Conservation (phyloP, 768 basidiomycete species). For the Rhizopogon vulgaris region DNA sequence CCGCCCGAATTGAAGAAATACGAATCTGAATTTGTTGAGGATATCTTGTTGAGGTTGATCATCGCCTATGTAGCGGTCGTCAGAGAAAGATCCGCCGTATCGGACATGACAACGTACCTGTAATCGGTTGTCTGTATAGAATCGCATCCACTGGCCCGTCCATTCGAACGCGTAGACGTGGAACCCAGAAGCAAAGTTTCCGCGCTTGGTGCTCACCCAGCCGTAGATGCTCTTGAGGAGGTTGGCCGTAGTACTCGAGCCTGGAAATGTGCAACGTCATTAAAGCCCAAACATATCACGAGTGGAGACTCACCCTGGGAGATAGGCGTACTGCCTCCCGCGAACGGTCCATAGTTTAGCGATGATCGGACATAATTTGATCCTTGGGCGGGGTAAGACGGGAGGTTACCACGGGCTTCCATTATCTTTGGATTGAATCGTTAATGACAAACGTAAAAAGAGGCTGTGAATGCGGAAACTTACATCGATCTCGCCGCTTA, state of each 20-base stretch:
- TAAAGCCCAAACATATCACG: background rate
- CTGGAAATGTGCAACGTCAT: background rate
- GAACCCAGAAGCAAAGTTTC: slow-evolving; percentile 41
- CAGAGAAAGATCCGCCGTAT: background rate
- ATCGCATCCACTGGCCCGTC: slow-evolving; percentile 49
- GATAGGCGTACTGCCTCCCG: slow-evolving; percentile 26
- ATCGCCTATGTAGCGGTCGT: slow-evolving; percentile 28
- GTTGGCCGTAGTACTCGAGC: slow-evolving; percentile 6
- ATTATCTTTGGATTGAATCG: slow-evolving; percentile 33
- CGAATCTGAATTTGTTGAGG: slow-evolving; percentile 34
- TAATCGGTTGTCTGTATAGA: slow-evolving; percentile 48
- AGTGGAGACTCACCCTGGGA: slow-evolving; percentile 15
- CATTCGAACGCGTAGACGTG: slow-evolving; percentile 56
- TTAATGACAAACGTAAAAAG: background rate
- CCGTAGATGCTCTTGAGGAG: slow-evolving; percentile 33
- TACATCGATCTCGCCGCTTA: slow-evolving; percentile 55
- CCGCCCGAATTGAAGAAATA: slow-evolving; percentile 47
- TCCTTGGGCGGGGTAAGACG: slow-evolving; percentile 37
- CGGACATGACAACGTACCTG: slow-evolving; percentile 1
- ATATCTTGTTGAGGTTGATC: slow-evolving; percentile 40
- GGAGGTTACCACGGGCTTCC: slow-evolving; percentile 47
- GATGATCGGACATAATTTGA: slow-evolving; percentile 46
- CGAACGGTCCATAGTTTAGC: slow-evolving; percentile 63
- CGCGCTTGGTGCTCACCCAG: slow-evolving; percentile 31
- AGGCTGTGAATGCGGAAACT: slow-evolving; percentile 13